phyloP scores from a whole-genome alignment of 164 flowering plant genomes.

The Aristolochia contorta region DNA sequence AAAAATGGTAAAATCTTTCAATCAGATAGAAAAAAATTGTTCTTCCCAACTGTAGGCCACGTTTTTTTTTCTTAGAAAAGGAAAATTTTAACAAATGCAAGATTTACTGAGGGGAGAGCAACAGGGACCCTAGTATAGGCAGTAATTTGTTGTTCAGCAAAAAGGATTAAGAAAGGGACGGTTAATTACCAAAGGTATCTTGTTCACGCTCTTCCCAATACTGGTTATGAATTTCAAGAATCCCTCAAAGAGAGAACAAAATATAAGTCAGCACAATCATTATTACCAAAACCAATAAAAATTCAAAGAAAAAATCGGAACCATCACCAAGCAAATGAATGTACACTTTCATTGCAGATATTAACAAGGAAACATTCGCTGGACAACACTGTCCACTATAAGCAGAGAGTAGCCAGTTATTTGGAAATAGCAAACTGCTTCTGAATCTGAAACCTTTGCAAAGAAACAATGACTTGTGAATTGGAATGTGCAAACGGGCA shows the following conservation, averaged over 20 bases:
- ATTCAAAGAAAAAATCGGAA: not conserved
- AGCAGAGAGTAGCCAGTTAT: not conserved
- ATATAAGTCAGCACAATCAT: conserved; percentile 22
- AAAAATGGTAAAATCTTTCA: conserved; percentile 3
- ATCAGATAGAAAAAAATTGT: not conserved
- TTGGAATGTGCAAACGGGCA: no score
- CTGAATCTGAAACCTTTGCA: no score
- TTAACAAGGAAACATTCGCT: not conserved
- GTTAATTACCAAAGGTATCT: conserved; percentile 71
- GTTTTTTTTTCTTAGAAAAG: not conserved
- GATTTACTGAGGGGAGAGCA: not conserved
- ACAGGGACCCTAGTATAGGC: not conserved
- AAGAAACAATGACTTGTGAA: no score
- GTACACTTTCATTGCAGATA: not conserved
- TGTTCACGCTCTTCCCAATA: conserved; percentile 76
- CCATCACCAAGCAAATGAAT: no score
- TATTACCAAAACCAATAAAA: not conserved
- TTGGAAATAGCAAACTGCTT: not conserved
- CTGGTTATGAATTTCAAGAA: conserved; percentile 39
- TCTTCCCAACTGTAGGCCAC: no score
- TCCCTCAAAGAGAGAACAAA: conserved; percentile 56
- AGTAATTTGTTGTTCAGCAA: not conserved
- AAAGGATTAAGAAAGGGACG: not conserved
- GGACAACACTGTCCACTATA: no score
- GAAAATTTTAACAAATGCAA: not conserved